Conservation (phyloP, 192 early-diverging fungal genomes). For the Coemansia sp. region DNA sequence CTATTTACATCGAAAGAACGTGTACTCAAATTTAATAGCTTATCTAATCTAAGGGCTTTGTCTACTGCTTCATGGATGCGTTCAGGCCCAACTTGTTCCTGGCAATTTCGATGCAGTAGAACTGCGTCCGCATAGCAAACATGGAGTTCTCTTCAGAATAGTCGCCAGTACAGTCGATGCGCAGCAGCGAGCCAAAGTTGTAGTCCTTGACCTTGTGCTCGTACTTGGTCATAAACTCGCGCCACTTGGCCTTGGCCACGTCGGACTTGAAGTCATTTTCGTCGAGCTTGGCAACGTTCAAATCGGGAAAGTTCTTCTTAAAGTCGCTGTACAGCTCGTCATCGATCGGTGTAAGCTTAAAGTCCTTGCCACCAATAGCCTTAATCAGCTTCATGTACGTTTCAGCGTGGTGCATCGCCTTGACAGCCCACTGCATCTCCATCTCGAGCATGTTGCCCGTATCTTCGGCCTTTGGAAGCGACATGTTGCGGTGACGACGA, state of each 20-base stretch:
- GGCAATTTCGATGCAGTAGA: slow-evolving; percentile 91
- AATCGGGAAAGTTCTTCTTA: slow-evolving; percentile 71
- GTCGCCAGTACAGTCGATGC: slow-evolving; percentile 73
- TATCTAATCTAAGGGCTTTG: background rate
- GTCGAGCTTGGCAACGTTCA: slow-evolving; percentile 70
- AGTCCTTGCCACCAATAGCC: slow-evolving; percentile 67
- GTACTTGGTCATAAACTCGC: slow-evolving; percentile 84
- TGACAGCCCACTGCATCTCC: slow-evolving; percentile 96
- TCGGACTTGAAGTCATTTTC: slow-evolving; percentile 85
- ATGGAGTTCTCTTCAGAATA: slow-evolving; percentile 89
- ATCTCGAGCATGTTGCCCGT: slow-evolving; percentile 77
- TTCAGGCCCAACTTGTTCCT: slow-evolving; percentile 88
- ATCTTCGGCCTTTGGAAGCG: slow-evolving; percentile 73
- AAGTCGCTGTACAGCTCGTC: slow-evolving; percentile 86
- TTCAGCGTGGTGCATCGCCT: slow-evolving; percentile 95
- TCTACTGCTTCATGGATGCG: slow-evolving; percentile 20
- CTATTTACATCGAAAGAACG: too few relatives aligned
- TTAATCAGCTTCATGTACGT: slow-evolving; percentile 87
- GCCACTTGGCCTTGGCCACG: slow-evolving; percentile 85
- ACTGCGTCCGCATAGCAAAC: slow-evolving; percentile 89
- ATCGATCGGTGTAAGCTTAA: slow-evolving; percentile 84
- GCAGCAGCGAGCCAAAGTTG: slow-evolving; percentile 92
- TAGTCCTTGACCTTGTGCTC: slow-evolving; percentile 86
- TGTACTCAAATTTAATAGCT: background rate
- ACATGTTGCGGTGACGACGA: slow-evolving; percentile 45